phyloP scores from a whole-genome alignment of 225 moss, liverwort and hornwort genomes.

The Straminergon stramineum region DNA sequence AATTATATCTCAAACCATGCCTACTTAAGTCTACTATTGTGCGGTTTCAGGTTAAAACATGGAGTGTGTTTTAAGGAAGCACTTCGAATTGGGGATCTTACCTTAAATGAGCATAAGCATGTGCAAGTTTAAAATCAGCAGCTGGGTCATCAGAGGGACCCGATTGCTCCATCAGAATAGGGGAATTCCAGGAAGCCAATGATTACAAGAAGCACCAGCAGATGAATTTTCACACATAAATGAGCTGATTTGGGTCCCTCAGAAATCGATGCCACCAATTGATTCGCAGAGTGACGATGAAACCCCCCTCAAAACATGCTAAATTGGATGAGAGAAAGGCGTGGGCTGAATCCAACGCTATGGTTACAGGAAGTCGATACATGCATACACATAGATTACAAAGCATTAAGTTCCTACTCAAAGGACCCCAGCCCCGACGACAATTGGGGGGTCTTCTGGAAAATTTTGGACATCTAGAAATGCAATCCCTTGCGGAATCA shows the following conservation, averaged over 20 bases:
- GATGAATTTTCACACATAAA: neutral
- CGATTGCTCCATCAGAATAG: neutral
- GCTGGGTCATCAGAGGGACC: neutral
- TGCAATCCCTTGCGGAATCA: conserved; percentile 7
- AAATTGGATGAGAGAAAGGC: neutral
- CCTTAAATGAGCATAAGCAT: neutral
- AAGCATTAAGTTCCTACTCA: conserved; percentile 18
- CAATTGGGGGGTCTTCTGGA: conserved; percentile 4
- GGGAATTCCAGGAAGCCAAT: neutral
- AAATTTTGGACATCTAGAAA: conserved; percentile 10
- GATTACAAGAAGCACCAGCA: neutral
- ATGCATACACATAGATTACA: conserved; percentile 38
- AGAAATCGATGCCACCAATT: neutral
- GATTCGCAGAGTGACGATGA: neutral
- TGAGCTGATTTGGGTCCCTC: neutral
- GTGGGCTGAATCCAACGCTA: conserved; percentile 24
- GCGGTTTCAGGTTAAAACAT: neutral
- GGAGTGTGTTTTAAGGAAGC: no score
- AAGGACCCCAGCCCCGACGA: neutral
- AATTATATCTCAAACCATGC: no score
- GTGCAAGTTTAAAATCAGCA: neutral
- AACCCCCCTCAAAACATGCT: neutral
- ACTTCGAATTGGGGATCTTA: neutral
- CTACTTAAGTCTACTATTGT: neutral
- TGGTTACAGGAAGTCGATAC: conserved; percentile 13